Base-by-base conservation (phyloP, 495 filamentous ascomycete species). In the Xylaria flabelliformis region DNA sequence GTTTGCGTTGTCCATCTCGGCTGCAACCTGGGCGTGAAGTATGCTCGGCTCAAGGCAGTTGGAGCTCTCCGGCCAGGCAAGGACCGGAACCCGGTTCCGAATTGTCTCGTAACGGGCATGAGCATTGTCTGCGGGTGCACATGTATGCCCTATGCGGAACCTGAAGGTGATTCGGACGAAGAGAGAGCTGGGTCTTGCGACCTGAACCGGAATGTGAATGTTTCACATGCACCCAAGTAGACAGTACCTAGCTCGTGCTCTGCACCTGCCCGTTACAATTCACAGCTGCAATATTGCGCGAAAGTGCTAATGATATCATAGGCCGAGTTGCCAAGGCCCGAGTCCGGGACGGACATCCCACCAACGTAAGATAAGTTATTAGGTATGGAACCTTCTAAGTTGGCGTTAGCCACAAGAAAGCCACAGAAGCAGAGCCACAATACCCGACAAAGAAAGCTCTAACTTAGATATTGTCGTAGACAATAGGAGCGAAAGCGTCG, bases 51-150 rank as follows among this genome's bases (percentile, higher is more conserved):
- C 48, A 74, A 70, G 12, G 69, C 70, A 67, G 56, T 70, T 46
- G 42, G 72, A 59, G 72, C 50, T 69, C 76, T 74, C 55, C 10
- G 46, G 50, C 77, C 67, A 69, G 80, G 76, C 36, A 80, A 70
- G 62, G 70, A 81, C 56, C 79, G 78, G 46, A 75, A 76, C 19
- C 78, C 78, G 72, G 79, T 76, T 72, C 76, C 73, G 71, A 80
- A 65, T 64, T 78, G 78, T 74, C 79, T 72, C 36, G 69, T 63
- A 13, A 73, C 73, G 29, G 32, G 64, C 78, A 79, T 80, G 19
- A 42, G 64, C 78, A 78, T 79, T 55, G 50, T 76, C 48, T 63
- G 29, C 10, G 46, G 13, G 26, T 29, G 26, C 17, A 26, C 59
- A n/a, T 53, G n/a, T 50, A 75, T 77, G 72, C 71, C 70, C 59